These are phyloP conservation scores for Colletotrichum cereale DNA, from an alignment of 2,329 filamentous ascomycete genomes.

Conservation along the genomic window DNA sequence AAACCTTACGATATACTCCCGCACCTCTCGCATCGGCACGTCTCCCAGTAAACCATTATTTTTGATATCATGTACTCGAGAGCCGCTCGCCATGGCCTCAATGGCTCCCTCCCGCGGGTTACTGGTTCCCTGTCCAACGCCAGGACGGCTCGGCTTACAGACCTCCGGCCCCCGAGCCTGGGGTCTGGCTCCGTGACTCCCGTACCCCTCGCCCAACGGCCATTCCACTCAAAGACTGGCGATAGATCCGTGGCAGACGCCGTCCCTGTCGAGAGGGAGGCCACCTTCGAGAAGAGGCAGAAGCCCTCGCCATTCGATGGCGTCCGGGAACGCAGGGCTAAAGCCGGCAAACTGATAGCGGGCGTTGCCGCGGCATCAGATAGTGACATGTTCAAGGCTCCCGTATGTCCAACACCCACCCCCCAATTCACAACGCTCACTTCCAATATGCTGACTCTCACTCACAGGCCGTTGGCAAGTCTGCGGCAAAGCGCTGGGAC, in stretches of 20 bases:
- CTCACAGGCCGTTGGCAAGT: constrained; percentile 65
- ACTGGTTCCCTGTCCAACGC: constrained; percentile 23
- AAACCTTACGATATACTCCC: background rate
- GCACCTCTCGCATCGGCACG: background rate
- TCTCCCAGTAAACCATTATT: background rate
- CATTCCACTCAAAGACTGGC: constrained; percentile 34
- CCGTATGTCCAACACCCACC: constrained; percentile 63
- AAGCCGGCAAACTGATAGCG: constrained; percentile 78
- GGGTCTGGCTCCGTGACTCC: constrained; percentile 8
- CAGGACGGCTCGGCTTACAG: constrained; percentile 32
- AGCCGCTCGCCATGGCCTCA: constrained; percentile 27
- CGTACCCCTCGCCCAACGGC: background rate
- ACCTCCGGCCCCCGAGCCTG: constrained; percentile 34
- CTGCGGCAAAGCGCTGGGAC: constrained; percentile 86
- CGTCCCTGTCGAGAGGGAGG: constrained; percentile 35
- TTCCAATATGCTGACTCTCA: constrained; percentile 38
- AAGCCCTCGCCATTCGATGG: constrained; percentile 62
- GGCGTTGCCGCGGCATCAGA: constrained; percentile 82
- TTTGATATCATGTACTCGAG: constrained; percentile 25
- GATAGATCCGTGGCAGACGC: constrained; percentile 40
- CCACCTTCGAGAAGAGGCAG: constrained; percentile 38
- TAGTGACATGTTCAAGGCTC: constrained; percentile 86
- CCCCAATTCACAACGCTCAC: background rate
- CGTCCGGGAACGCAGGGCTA: constrained; percentile 76
- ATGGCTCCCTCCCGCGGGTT: constrained; percentile 25